phyloP scores from a whole-genome alignment of 306 rosid species.

The Casuarina cunninghamiana region DNA sequence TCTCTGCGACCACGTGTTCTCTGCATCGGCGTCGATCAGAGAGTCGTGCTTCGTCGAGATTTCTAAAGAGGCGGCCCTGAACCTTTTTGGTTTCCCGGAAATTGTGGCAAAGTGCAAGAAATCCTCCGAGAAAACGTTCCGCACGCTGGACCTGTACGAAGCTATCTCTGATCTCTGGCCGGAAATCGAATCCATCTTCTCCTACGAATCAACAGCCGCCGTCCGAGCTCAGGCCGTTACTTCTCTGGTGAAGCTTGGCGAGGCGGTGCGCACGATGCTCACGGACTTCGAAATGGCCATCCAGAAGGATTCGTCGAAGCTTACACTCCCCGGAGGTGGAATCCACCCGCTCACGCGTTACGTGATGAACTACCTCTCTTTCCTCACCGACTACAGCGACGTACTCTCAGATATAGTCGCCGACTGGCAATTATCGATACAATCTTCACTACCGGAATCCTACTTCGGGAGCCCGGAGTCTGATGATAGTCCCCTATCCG shows the following conservation, averaged over 20 bases:
- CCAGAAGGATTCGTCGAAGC: slow-evolving; percentile 37
- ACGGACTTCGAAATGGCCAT: too few species aligned
- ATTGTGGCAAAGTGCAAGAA: slow-evolving; percentile 53
- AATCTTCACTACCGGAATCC: slow-evolving; percentile 67
- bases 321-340: slow-evolving; percentile 67
- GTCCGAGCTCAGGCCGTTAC: slow-evolving; percentile 48
- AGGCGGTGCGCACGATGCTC: slow-evolving; percentile 1
- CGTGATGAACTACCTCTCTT: too few species aligned
- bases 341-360: slow-evolving; percentile 70
- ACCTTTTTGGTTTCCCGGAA: slow-evolving; percentile 72
- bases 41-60: slow-evolving; percentile 67
- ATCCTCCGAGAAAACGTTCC: slow-evolving; percentile 37
- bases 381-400: slow-evolving; percentile 45
- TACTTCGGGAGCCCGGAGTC: slow-evolving; percentile 34
- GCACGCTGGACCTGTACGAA: slow-evolving; percentile 61
- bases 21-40: slow-evolving; percentile 31
- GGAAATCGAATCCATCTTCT: slow-evolving; percentile 67
- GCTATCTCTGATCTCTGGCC: slow-evolving; percentile 52
- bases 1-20: too few species aligned
- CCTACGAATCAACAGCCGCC: slow-evolving; percentile 53
- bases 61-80: slow-evolving; percentile 48
- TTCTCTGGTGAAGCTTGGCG: slow-evolving; percentile 46
- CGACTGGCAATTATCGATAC: slow-evolving; percentile 49
- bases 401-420: slow-evolving; percentile 49
- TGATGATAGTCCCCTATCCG: slow-evolving; percentile 6